Percentiles rank a stretch among this genome's conserved stretches.
phyloP scores from a whole-genome alignment of 2,329 filamentous ascomycete genomes.

The Zymoseptoria brevis region DNA sequence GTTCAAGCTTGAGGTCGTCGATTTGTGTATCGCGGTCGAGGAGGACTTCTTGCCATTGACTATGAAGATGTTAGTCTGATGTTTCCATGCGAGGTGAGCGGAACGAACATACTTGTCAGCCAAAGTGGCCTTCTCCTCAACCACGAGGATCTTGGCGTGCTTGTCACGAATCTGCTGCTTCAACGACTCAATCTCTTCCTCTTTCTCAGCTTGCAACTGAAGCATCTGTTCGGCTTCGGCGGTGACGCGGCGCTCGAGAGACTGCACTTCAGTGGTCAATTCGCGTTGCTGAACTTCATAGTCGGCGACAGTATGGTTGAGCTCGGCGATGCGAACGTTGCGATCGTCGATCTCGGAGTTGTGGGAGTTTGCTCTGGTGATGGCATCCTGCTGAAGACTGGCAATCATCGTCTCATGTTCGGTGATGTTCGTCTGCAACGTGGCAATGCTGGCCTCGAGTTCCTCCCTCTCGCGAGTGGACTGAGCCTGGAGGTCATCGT shows the following conservation, averaged over 20 bases:
- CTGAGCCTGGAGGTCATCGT: constrained; percentile 11
- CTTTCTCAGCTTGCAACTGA: constrained; percentile 26
- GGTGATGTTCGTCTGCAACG: constrained; percentile 19
- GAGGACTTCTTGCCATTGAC: constrained; percentile 32
- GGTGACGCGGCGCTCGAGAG: constrained; percentile 30
- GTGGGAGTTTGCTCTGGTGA: constrained; percentile 21
- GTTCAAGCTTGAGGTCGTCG: constrained; percentile 22
- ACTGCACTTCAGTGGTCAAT: constrained; percentile 23
- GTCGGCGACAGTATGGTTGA: constrained; percentile 21
- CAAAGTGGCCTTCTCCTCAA: constrained; percentile 26
- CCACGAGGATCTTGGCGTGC: constrained; percentile 27
- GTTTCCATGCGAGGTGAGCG: background rate
- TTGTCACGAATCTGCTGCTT: constrained; percentile 26
- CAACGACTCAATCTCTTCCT: constrained; percentile 27
- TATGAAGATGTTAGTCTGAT: background rate
- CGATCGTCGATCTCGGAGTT: constrained; percentile 27
- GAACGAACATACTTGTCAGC: constrained; percentile 30
- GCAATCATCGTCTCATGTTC: constrained; percentile 20
- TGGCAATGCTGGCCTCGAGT: constrained; percentile 21
- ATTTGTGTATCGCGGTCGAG: constrained; percentile 33
- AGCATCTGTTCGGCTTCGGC: constrained; percentile 31
- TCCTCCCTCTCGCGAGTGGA: constrained; percentile 17
- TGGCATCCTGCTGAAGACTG: constrained; percentile 19
- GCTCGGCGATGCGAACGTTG: constrained; percentile 26
- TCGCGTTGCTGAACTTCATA: constrained; percentile 14